phyloP scores from a whole-genome alignment of 1,139 yeast species.

The Pichia sp. region DNA sequence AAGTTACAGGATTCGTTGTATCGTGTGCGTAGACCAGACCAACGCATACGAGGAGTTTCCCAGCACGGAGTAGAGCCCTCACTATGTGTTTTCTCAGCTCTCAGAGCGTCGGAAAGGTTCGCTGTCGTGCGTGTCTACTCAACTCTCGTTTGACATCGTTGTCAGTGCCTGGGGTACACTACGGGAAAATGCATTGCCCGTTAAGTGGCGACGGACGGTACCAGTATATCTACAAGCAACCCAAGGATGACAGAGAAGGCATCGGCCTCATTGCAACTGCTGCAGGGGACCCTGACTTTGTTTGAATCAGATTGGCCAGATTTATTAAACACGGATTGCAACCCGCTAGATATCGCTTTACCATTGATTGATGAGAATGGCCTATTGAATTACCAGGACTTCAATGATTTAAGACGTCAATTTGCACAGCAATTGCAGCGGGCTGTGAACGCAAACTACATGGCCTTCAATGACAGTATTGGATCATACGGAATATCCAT shows the following conservation, averaged over 20 bases:
- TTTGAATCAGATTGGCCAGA: constrained; percentile 31
- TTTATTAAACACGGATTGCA: constrained; percentile 44
- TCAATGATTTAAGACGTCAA: constrained; percentile 47
- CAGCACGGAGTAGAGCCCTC: no score
- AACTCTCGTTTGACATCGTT: no score
- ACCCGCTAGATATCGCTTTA: constrained; percentile 80
- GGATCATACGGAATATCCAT: constrained; percentile 69
- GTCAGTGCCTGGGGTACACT: no score
- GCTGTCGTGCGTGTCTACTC: no score
- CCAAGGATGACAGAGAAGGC: background rate
- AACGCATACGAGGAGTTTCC: no score
- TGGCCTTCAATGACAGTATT: constrained; percentile 76
- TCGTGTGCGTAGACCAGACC: no score
- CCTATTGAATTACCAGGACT: constrained; percentile 53
- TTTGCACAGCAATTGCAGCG: constrained; percentile 57
- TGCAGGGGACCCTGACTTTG: constrained; percentile 13
- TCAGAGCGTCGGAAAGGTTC: no score
- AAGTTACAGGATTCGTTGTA: no score
- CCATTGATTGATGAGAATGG: constrained; percentile 81
- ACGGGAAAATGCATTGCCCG: no score
- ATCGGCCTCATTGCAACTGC: constrained; percentile 1
- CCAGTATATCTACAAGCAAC: background rate
- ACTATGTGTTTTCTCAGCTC: no score
- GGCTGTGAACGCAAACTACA: constrained; percentile 81
- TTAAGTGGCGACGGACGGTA: no score